Evolutionary conservation across 768 basidiomycete species (phyloP), one percentile per base, ranked within the genome.

Genomic region (Boletus speciosus): DNA sequence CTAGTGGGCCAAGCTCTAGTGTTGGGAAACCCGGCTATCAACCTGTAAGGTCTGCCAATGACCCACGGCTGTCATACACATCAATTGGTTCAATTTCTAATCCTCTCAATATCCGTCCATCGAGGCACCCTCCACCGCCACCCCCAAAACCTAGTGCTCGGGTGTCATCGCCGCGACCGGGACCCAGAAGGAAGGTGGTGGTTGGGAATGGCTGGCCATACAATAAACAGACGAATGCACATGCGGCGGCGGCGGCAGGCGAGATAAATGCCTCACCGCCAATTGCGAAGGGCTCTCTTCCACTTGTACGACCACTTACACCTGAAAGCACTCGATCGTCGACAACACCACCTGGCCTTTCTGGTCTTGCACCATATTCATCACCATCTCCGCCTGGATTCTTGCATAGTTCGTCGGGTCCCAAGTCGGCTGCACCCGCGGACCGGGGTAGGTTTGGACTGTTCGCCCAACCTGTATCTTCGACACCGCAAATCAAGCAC

Each of bases 31-130:
- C 53, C n/a, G 52, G 61, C 43, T 69, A 71, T 55, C 57, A 60
- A 21, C 66, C 65, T 23, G 31, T 70, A 44, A 70, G 48, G 12
- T 69, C 71, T 19, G 63, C 69, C 15, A 67, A 34, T 31, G 69
- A 70, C 41, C 59, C 60, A 25, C 64, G 65, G 3, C 51, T 78
- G 23, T 74, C 72, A 2, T 74, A 72, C 55, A 74, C 78, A 34
- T 61, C 74, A n/a, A 60, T 69, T 7, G 76, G 76, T 11, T 73
- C 80, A 9, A 63, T 74, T 25, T 75, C 72, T 0, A 85, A 85
- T 62, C 82, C 83, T 23, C 65, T 85, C 38, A 74, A 73, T 44
- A 84, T 85, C 49, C 73, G 76, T 25, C 81, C 84, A 14, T 79
- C 82, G 14, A 60, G 63, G 45, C 47, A 44, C 32, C 46, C 55